Percentiles rank a stretch among this genome's conserved stretches.
Evolutionary conservation across 2,329 filamentous ascomycete genomes (phyloP).

Genomic region (Lasiodiplodia citricola): DNA sequence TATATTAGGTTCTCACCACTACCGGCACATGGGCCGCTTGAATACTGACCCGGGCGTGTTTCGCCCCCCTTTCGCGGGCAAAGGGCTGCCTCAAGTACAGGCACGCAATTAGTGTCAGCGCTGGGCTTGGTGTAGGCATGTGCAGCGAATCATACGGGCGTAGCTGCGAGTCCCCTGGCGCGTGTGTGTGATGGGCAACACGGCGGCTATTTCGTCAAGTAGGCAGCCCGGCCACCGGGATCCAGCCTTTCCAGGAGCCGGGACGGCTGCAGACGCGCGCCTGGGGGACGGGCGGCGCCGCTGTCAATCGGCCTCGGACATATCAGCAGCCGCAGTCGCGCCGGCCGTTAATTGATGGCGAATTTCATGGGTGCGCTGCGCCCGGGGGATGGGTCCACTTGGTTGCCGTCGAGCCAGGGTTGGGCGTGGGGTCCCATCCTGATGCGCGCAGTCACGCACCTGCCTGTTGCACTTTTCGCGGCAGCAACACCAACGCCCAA

Average conservation of each 20-base stretch:
- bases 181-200: neutral
- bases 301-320: neutral
- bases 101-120: neutral
- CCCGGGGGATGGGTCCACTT: slow-evolving; percentile 5
- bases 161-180: neutral
- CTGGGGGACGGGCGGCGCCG: neutral
- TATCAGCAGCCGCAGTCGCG: neutral
- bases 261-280: neutral
- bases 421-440: neutral
- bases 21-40: neutral
- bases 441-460: neutral
- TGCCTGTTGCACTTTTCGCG: neutral
- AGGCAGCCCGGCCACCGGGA: slow-evolving; percentile 4
- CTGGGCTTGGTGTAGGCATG: neutral
- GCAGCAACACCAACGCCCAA: slow-evolving; percentile 8
- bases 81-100: neutral
- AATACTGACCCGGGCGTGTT: neutral
- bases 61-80: neutral
- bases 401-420: neutral
- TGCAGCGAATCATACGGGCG: neutral
- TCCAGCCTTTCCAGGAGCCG: slow-evolving; percentile 2
- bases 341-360: slow-evolving; percentile 6
- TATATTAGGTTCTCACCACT: neutral
- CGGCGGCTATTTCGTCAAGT: neutral
- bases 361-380: neutral